Conservation (phyloP, 1,284 basidiomycete species). For the Trichosporon sp. region DNA sequence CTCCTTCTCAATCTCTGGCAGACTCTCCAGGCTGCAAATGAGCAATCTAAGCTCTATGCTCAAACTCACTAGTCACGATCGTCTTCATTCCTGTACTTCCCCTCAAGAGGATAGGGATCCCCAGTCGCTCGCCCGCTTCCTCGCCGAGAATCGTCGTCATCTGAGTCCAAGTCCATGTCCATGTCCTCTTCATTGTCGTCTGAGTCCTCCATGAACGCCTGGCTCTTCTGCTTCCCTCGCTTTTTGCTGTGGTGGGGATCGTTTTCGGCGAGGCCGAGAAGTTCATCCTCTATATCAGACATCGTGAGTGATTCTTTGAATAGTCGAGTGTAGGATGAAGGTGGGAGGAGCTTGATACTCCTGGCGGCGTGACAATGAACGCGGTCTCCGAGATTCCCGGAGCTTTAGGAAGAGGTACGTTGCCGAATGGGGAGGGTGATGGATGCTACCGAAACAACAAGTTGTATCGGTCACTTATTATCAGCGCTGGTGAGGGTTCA, state of each 20-base stretch:
- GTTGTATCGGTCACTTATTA: too few relatives aligned
- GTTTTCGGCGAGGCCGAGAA: conserved; percentile 56
- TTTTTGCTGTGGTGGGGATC: conserved; percentile 48
- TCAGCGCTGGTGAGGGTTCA: too few relatives aligned
- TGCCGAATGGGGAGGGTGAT: too few relatives aligned
- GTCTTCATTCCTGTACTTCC: conserved; percentile 79
- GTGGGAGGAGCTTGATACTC: too few relatives aligned
- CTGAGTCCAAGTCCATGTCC: conserved; percentile 52
- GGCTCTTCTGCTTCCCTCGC: conserved; percentile 44
- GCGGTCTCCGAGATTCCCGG: too few relatives aligned
- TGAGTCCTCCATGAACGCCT: conserved; percentile 37
- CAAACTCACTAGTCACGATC: conserved; percentile 73
- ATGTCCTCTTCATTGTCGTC: conserved; percentile 42
- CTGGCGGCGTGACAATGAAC: too few relatives aligned
- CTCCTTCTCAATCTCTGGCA: conserved; percentile 88
- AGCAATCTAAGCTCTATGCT: not conserved
- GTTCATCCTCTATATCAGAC: conserved; percentile 56
- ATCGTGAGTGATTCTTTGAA: conserved; percentile 30
- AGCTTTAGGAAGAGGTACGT: too few relatives aligned
- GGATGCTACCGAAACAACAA: too few relatives aligned
- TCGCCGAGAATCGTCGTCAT: conserved; percentile 36
- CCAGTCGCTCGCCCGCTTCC: conserved; percentile 26
- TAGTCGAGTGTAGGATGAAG: too few relatives aligned
- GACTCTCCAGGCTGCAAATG: conserved; percentile 66
- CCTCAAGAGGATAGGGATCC: conserved; percentile 87